Conservation (phyloP, 495 filamentous ascomycete genomes). For the Polyplosphaeria fusca region DNA sequence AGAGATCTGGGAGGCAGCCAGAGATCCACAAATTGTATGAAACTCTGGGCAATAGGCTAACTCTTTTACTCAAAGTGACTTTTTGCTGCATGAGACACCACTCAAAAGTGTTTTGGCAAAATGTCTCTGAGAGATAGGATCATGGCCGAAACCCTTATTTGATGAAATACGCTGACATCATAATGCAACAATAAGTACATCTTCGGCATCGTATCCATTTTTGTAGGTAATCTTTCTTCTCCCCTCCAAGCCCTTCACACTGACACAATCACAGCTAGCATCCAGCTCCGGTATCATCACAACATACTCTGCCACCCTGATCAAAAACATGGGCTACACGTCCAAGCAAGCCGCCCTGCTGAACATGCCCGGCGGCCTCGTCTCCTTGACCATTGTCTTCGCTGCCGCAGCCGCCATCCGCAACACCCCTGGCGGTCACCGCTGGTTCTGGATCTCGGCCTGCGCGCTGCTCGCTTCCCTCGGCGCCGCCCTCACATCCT, state of each 20-base stretch:
- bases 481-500: conserved; percentile 43
- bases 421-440: conserved; percentile 47
- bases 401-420: conserved; percentile 60
- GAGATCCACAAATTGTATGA: conserved; percentile 52
- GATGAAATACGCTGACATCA: no score
- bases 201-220: conserved; percentile 56
- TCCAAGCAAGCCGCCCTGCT: conserved; percentile 45
- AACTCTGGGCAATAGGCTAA: no score
- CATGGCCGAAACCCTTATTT: no score
- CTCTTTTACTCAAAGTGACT: no score
- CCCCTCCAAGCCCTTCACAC: no score
- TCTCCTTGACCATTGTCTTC: conserved; percentile 63
- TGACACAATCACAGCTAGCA: not conserved
- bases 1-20: conserved; percentile 46
- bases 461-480: conserved; percentile 53
- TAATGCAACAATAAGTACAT: no score
- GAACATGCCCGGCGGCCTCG: conserved; percentile 67
- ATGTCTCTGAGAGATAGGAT: no score
- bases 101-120: no score
- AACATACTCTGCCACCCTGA: conserved; percentile 6
- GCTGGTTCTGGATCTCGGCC: conserved; percentile 26
- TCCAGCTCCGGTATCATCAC: conserved; percentile 63
- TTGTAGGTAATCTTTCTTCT: conserved; percentile 66
- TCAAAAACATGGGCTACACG: conserved; percentile 47
- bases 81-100: no score